phyloP scores from a whole-genome alignment of 441 rosid genomes.

The Capsella rubella region DNA sequence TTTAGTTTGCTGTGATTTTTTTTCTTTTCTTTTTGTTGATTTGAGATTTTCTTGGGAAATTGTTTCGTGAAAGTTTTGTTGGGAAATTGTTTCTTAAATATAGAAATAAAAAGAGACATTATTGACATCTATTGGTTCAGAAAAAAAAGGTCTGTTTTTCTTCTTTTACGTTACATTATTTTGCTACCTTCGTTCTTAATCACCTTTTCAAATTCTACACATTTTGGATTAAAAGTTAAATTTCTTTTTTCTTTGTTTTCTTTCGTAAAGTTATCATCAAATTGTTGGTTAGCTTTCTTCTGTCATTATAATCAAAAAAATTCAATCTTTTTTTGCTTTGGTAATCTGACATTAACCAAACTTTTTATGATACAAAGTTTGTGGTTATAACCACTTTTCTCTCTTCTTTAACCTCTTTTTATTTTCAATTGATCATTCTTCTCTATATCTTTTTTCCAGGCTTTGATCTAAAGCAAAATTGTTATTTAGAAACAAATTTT shows the following conservation, averaged over 20 bases:
- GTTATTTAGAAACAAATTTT: not conserved
- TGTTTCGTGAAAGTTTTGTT: conserved; percentile 22
- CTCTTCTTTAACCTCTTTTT: not conserved
- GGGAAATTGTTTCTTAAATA: conserved; percentile 32
- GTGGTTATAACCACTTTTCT: conserved; percentile 27
- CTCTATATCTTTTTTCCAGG: not conserved
- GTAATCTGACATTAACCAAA: conserved; percentile 36
- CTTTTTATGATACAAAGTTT: conserved; percentile 29
- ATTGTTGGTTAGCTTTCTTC: conserved; percentile 13
- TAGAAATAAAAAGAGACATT: conserved; percentile 16
- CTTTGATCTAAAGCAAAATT: conserved; percentile 14
- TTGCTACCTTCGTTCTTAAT: conserved; percentile 11
- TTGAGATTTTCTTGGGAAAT: conserved; percentile 2
- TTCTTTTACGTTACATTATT: conserved; percentile 31
- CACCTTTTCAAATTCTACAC: conserved; percentile 19
- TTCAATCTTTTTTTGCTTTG: not conserved
- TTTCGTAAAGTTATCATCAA: conserved; percentile 20
- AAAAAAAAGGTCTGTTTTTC: conserved; percentile 29
- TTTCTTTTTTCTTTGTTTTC: not conserved
- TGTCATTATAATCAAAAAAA: conserved; percentile 22
- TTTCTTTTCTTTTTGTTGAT: not conserved
- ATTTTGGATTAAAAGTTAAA: conserved; percentile 31
- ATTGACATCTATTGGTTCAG: conserved; percentile 37
- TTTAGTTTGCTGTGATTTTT: not conserved
- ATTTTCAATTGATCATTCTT: not conserved